Evolutionary conservation across 2,329 filamentous ascomycete species (phyloP), one percentile per base, ranked within the genome.

Genomic region (Fusarium sp.): DNA sequence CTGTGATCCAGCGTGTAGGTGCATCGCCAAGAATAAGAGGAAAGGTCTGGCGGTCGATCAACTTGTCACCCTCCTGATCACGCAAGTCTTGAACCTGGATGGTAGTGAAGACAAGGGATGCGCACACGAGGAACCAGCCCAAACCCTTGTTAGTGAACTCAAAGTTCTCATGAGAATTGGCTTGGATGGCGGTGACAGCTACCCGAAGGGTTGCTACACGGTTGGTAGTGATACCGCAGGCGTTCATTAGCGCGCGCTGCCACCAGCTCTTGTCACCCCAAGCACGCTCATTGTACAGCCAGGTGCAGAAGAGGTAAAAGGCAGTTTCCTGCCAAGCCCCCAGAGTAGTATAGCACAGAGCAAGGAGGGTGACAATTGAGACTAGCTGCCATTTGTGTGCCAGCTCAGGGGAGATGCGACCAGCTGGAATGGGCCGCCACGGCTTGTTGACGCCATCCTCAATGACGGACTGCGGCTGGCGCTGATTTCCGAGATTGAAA

Each of bases 371-470:
- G 5, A 75, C 79, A 33, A 81, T 73, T 8, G 75, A 55, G 0
- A 49, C 13, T 0, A 83, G 67, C 13, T 83, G 67, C 74, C 67
- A 39, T 51, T 54, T 63, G 22, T 72, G 66, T 3, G 80, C 66
- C 38, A 78, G 26, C 8, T 77, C 72, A 12, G 79, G 24, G 44
- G 76, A 79, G 17, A 83, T 72, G 3, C 76, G 74, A 6, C 78
- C 77, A 10, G 78, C 74, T 8, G 78, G 75, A 7, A 80, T 75
- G 1, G 81, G 78, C 0, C 81, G 76, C 79, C 79, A 82, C 15
- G 83, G 82, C 60, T 85, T 85, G 78, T 86, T 86, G 57, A 83
- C 58, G 0, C 48, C 38, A 71, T 85, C 84, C 65, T 86, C 84
- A 2, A 69, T 51, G 14, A 83, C 71, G 7, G 83, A 78, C 7